Evolutionary conservation across 345 rosid species (phyloP).

Genomic region (Hypericum perforatum): DNA sequence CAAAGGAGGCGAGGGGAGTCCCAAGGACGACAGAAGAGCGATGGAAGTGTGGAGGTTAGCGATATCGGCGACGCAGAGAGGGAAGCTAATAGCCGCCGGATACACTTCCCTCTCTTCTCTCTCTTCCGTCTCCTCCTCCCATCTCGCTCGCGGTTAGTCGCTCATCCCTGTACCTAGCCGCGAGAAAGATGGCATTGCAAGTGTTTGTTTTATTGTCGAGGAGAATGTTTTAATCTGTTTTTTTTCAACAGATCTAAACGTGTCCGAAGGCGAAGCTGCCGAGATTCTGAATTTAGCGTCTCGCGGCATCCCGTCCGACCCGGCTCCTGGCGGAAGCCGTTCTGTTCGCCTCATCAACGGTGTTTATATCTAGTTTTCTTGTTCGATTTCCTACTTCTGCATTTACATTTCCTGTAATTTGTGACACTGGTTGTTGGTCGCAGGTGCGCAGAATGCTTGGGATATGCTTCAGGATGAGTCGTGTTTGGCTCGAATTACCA

Average conservation of each 20-base stretch:
- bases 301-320: slow-evolving; percentile 11
- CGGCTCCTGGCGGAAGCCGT: slow-evolving; percentile 14
- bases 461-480: slow-evolving; percentile 76
- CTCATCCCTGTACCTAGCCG: neutral
- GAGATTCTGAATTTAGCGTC: slow-evolving; percentile 43
- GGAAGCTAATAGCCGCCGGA: slow-evolving; percentile 60
- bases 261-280: slow-evolving; percentile 52
- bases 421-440: neutral
- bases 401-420: neutral
- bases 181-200: slow-evolving; percentile 6
- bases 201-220: slow-evolving; percentile 20
- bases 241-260: slow-evolving; percentile 31
- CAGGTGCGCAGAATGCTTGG: slow-evolving; percentile 89
- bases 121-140: slow-evolving; percentile 42
- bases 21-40: slow-evolving; percentile 1
- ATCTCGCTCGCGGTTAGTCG: slow-evolving; percentile 47
- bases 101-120: slow-evolving; percentile 49
- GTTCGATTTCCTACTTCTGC: neutral
- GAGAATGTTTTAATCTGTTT: slow-evolving; percentile 1
- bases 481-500: slow-evolving; percentile 51
- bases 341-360: slow-evolving; percentile 30
- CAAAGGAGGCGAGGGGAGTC: neutral
- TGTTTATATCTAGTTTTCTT: slow-evolving; percentile 19
- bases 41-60: slow-evolving; percentile 60
- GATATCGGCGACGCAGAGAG: slow-evolving; percentile 54